Conservation (phyloP, 1,284 basidiomycete genomes). For the Albatrellus sp. region DNA sequence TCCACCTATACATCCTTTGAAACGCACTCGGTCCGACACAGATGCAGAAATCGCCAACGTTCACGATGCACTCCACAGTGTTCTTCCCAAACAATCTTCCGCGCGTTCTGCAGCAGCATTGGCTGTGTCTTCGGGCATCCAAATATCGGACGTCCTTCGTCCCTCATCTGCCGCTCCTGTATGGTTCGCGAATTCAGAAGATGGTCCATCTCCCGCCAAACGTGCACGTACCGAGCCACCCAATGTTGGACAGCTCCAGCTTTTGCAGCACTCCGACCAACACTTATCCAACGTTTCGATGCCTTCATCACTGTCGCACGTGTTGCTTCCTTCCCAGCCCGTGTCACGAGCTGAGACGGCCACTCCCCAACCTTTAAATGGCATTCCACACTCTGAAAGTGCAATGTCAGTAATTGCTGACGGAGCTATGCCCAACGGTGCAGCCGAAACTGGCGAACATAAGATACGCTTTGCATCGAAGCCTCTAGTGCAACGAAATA, state of each 20-base stretch:
- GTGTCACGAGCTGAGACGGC: slow-evolving; percentile 10
- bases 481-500: slow-evolving; percentile 42
- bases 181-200: slow-evolving; percentile 30
- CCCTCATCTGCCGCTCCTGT: slow-evolving; percentile 32
- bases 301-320: slow-evolving; percentile 2
- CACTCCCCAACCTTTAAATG: slow-evolving; percentile 20
- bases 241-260: slow-evolving; percentile 12
- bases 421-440: slow-evolving; percentile 21
- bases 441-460: slow-evolving; percentile 24
- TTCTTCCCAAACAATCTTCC: slow-evolving; percentile 14
- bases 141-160: slow-evolving; percentile 31
- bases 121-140: slow-evolving; percentile 30
- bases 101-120: slow-evolving; percentile 18
- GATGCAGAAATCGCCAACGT: slow-evolving; percentile 19
- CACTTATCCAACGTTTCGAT: background rate
- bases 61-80: slow-evolving; percentile 9
- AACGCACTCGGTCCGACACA: slow-evolving; percentile 33
- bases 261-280: slow-evolving; percentile 1
- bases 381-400: slow-evolving; percentile 17
- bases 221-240: slow-evolving; percentile 46
- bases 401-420: slow-evolving; percentile 19
- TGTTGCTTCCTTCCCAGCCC: slow-evolving; percentile 1
- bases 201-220: slow-evolving; percentile 52
- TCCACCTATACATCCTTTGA: slow-evolving; percentile 33
- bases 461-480: slow-evolving; percentile 57